Percentiles rank a stretch among this genome's conserved stretches.
phyloP scores from a whole-genome alignment of 805 yeast genomes.

The Pichia pseudocactophila region DNA sequence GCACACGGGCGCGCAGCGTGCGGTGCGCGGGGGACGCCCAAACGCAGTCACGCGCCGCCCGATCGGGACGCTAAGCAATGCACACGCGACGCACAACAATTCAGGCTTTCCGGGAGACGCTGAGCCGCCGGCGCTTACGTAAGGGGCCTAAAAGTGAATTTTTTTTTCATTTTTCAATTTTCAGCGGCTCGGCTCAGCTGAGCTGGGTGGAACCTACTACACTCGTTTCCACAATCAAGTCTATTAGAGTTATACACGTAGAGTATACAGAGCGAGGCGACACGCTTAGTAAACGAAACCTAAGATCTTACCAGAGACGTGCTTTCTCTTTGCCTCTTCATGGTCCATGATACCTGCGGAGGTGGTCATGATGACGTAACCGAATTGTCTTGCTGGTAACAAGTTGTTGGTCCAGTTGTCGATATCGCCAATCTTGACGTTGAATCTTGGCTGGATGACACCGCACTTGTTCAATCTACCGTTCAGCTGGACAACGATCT shows the following conservation, averaged over 20 bases:
- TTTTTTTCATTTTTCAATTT: no score
- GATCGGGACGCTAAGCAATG: background rate
- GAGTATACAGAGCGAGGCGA: background rate
- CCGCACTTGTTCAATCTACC: conserved; percentile 99
- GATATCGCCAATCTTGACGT: conserved; percentile 88
- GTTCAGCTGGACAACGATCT: conserved; percentile 92
- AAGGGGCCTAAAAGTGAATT: no score
- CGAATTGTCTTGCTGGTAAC: conserved; percentile 98
- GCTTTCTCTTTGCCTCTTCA: conserved; percentile 99
- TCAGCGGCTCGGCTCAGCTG: no score
- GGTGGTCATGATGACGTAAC: conserved; percentile 95
- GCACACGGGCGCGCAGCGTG: background rate
- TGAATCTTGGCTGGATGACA: conserved; percentile 97
- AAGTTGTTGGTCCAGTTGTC: conserved; percentile 99
- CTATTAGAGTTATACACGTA: no score
- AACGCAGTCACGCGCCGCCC: conserved; percentile 7
- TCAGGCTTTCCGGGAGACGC: no score
- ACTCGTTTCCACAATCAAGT: no score
- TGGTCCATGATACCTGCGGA: conserved; percentile 99
- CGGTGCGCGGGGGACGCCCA: conserved; percentile 1
- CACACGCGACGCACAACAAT: background rate
- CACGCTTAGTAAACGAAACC: conserved; percentile 82
- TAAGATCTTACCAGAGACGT: conserved; percentile 96
- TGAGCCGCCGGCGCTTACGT: no score
- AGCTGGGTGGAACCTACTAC: no score